Conservation (phyloP, 2,329 filamentous ascomycete genomes). For the Neurospora sp. region DNA sequence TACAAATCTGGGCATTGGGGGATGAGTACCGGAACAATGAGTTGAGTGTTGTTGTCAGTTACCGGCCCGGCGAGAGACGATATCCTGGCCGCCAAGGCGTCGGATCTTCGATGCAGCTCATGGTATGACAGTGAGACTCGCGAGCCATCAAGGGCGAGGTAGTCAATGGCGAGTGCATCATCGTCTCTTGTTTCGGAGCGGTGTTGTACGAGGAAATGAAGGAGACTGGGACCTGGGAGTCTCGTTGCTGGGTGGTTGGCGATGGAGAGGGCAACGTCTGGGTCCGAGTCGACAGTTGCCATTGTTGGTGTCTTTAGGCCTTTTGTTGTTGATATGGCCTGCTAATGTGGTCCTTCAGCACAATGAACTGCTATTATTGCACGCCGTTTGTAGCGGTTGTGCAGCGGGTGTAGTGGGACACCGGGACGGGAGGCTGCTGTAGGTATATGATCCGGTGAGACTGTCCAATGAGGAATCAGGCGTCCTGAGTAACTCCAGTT, state of each 20-base stretch:
- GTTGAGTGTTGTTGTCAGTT: slow-evolving; percentile 4
- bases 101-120: slow-evolving; percentile 49
- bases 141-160: slow-evolving; percentile 38
- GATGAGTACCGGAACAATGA: slow-evolving; percentile 65
- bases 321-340: not conserved
- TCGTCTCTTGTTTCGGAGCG: slow-evolving; percentile 18
- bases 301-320: not conserved
- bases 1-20: slow-evolving; percentile 73
- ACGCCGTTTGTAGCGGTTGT: not conserved
- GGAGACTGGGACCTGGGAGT: slow-evolving; percentile 33
- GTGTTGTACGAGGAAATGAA: slow-evolving; percentile 50
- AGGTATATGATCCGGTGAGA: not conserved
- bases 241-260: slow-evolving; percentile 33
- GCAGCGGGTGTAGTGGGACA: not conserved
- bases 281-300: not conserved
- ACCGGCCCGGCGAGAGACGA: slow-evolving; percentile 17
- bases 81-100: slow-evolving; percentile 45
- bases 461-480: not conserved
- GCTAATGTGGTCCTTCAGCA: not conserved
- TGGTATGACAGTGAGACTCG: slow-evolving; percentile 47
- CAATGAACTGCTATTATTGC: not conserved
- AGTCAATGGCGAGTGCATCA: slow-evolving; percentile 51
- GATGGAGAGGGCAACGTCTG: slow-evolving; percentile 28
- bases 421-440: not conserved
- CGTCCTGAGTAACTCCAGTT: not conserved